phyloP scores from a whole-genome alignment of 345 rosid genomes.

The Rhodamnia rubescens region DNA sequence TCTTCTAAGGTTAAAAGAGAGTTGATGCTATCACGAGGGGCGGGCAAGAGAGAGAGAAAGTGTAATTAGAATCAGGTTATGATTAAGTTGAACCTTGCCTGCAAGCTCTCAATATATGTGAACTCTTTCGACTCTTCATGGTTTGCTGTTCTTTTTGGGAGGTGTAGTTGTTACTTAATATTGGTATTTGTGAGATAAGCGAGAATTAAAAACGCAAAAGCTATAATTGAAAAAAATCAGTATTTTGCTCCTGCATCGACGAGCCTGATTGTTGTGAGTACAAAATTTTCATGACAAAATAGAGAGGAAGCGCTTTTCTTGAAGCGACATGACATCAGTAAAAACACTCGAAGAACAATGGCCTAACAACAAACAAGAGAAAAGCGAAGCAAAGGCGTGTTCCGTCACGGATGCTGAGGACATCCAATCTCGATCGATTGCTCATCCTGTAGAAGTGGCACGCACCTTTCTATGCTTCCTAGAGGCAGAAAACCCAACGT shows the following conservation, averaged over 20 bases:
- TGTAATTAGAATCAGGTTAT: background rate
- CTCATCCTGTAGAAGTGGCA: accelerated
- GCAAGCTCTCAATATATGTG: too few species aligned
- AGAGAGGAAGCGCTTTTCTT: background rate
- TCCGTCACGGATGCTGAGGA: background rate
- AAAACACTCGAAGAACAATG: background rate
- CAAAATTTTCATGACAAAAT: background rate
- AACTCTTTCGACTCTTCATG: too few species aligned
- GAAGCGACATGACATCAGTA: background rate
- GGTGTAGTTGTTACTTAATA: too few species aligned
- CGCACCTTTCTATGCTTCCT: background rate
- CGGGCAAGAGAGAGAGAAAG: too few species aligned
- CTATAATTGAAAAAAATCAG: background rate
- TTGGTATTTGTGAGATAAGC: background rate
- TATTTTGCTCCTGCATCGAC: background rate
- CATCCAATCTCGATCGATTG: background rate
- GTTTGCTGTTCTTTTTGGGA: too few species aligned
- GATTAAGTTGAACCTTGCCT: background rate
- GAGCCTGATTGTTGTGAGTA: background rate
- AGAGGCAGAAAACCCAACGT: background rate
- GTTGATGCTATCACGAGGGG: background rate
- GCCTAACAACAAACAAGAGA: too few species aligned
- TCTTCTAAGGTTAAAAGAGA: background rate
- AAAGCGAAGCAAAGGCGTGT: background rate
- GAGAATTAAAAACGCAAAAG: background rate